phyloP scores from a whole-genome alignment of 805 yeast species.

The Metschnikowia santaceciliae region DNA sequence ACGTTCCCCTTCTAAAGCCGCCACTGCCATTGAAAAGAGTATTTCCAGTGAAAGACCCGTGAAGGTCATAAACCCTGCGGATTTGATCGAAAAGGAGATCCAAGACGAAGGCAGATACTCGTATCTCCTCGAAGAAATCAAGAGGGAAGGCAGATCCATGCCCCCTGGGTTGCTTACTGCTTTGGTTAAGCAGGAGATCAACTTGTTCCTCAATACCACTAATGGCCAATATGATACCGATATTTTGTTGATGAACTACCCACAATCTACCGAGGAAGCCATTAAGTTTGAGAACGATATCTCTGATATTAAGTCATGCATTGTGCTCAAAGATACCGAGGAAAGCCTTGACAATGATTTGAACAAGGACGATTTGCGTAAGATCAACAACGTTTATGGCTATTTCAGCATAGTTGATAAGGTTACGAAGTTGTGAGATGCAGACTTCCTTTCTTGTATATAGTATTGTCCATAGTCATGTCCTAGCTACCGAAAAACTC shows the following conservation, averaged over 20 bases:
- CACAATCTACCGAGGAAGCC: slow-evolving; percentile 60
- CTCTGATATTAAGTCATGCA: slow-evolving; percentile 42
- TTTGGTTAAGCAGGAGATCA: slow-evolving; percentile 39
- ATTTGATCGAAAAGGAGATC: slow-evolving; percentile 45
- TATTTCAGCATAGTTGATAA: slow-evolving; percentile 68
- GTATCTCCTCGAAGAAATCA: slow-evolving; percentile 47
- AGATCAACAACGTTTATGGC: slow-evolving; percentile 47
- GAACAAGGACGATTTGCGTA: slow-evolving; percentile 23
- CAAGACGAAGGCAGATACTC: slow-evolving; percentile 46
- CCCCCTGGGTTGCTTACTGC: slow-evolving; percentile 51
- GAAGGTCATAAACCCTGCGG: slow-evolving; percentile 48
- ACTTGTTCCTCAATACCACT: slow-evolving; percentile 32
- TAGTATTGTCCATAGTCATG: neutral
- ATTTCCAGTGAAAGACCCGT: slow-evolving; percentile 21
- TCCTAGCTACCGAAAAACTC: slow-evolving; percentile 41
- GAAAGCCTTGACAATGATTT: slow-evolving; percentile 18
- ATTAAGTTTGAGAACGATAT: slow-evolving; percentile 71
- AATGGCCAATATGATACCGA: slow-evolving; percentile 40
- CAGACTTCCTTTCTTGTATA: neutral
- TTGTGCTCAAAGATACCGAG: slow-evolving; percentile 28
- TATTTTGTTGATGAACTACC: slow-evolving; percentile 55
- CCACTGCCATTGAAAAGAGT: slow-evolving; percentile 12
- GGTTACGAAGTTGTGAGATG: slow-evolving; percentile 11
- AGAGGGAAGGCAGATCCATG: slow-evolving; percentile 22
- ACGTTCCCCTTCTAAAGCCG: slow-evolving; percentile 20